Evolutionary conservation across 2,329 filamentous ascomycete species (phyloP).

Genomic region (Cucurbitaria berberidis): DNA sequence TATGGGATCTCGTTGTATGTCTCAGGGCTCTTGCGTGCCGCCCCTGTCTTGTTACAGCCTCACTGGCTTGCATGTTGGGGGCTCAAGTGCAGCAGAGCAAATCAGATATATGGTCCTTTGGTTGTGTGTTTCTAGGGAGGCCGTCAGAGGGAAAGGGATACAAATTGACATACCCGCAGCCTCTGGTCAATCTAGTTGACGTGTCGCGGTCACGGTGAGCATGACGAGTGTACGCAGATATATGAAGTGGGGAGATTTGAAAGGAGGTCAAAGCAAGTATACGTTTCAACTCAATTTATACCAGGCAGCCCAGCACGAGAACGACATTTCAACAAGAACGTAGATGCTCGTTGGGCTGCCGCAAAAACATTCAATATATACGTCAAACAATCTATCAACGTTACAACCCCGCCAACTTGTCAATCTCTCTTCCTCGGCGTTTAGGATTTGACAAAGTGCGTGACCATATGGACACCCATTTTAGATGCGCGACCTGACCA

Average conservation of each 20-base stretch:
- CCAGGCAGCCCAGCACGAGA: background rate
- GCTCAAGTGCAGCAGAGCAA: background rate
- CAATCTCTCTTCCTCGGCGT: background rate
- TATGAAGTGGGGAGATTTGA: background rate
- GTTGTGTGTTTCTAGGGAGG: background rate
- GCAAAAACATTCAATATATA: background rate
- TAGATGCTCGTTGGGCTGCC: background rate
- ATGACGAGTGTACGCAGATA: background rate
- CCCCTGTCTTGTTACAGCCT: background rate
- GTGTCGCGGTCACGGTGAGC: constrained; percentile 3
- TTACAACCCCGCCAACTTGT: background rate
- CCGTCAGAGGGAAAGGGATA: background rate
- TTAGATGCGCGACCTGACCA: no score
- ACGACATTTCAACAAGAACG: background rate
- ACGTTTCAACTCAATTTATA: background rate
- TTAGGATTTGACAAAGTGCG: background rate
- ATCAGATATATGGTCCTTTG: background rate
- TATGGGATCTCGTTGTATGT: background rate
- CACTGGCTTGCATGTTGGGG: background rate
- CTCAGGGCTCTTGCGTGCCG: background rate
- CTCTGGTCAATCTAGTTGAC: constrained; percentile 1
- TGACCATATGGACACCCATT: no score
- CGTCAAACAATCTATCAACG: background rate
- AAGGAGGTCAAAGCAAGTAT: background rate
- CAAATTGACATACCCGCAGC: background rate